Base-by-base conservation (phyloP, 495 filamentous ascomycete genomes). In the Neurospora cerealis region DNA sequence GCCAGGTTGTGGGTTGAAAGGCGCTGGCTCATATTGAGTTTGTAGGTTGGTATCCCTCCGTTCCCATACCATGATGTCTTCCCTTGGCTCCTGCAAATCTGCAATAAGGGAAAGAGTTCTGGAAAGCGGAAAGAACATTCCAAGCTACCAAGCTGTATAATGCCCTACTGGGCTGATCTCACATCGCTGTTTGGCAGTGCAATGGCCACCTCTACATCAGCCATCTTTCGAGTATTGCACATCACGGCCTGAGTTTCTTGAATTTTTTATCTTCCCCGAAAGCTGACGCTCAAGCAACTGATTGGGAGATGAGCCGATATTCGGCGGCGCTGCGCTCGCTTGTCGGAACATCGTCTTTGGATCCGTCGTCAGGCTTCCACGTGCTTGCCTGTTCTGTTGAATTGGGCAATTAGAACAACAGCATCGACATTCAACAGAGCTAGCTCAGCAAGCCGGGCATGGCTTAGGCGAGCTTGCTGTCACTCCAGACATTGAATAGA, bases 401-500 rank as follows among this genome's bases (percentile, higher is more conserved):
- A 34, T 66, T 34, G 54, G 54, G 13, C 54, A 66, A 15, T 36
- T 66, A 19, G 13, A 32, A 34, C 28, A 19, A 19, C 54, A 66
- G 15, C 28, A 34, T 66, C 48, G 11, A 11, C 48, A 7, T 60
- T 66, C 54, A 19, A 36, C 3, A 34, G 28, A 66, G 54, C 4
- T 15, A 66, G 15, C 54, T 66, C 32, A 66, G 54, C 24, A 34
- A 62, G 15, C 24, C 54, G 11, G 34, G 54, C 54, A 62, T 62
- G 54, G 28, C 54, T n/a, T n/a, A 34, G 54, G 73, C 70, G 73
- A 76, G 71, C 62, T 71, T 74, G 39, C 70, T 62, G 76, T 73
- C 77, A 77, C 78, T 77, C 78, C 76, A 75, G 76, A 76, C 76
- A 62, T 62, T 34, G 24, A 66, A 19, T 34, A 66, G 54, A 34